Conservation (phyloP, 1,284 basidiomycete species). For the Ceratobasidium sp. region DNA sequence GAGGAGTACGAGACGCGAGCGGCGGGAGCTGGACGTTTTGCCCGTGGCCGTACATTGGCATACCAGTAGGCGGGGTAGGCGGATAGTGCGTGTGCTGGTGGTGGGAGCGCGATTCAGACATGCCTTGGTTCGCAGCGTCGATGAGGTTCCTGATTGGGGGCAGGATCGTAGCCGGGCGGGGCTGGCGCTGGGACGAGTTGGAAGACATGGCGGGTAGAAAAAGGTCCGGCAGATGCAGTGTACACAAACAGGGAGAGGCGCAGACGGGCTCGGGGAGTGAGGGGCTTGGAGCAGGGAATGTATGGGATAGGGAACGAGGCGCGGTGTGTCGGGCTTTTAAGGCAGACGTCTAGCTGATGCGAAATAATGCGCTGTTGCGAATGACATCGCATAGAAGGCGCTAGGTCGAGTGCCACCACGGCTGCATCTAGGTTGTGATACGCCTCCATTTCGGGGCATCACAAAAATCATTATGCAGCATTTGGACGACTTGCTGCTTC, state of each 20-base stretch:
- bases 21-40: conserved; percentile 24
- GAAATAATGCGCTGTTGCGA: conserved; percentile 1
- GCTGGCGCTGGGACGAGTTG: conserved; percentile 4
- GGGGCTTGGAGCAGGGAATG: conserved; percentile 1
- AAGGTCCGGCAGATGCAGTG: conserved; percentile 6
- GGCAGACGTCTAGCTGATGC: neutral
- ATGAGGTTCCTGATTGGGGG: conserved; percentile 23
- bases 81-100: conserved; percentile 10
- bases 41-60: conserved; percentile 24
- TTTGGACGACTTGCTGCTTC: conserved; percentile 23
- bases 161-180: neutral
- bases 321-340: conserved; percentile 28
- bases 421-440: conserved; percentile 30
- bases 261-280: conserved; percentile 6
- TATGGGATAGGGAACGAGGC: conserved; percentile 21
- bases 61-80: neutral
- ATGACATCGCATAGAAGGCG: conserved; percentile 16
- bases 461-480: conserved; percentile 34
- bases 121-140: conserved; percentile 33
- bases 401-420: neutral
- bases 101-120: neutral
- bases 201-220: conserved; percentile 3
- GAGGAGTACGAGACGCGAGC: conserved; percentile 10
- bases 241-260: neutral
- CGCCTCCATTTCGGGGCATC: conserved; percentile 41